These are phyloP conservation scores for Colletotrichum sublineola DNA, from an alignment of 2,329 filamentous ascomycete genomes.

Conservation along the genomic window DNA sequence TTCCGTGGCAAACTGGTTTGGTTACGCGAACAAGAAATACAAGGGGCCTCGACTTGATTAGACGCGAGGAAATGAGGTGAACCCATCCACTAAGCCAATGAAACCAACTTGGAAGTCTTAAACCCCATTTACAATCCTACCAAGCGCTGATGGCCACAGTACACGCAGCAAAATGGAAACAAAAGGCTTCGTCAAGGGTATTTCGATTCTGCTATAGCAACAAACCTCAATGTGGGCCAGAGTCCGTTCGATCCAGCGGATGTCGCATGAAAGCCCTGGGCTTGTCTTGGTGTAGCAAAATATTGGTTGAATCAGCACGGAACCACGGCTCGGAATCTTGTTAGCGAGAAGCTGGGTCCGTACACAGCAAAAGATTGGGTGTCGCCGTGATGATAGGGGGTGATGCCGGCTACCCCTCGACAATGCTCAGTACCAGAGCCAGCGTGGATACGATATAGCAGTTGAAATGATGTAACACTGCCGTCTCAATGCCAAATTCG, in stretches of 20 bases:
- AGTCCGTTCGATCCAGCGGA: conserved; percentile 50
- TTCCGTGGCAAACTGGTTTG: conserved; percentile 18
- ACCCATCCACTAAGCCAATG: too few species aligned
- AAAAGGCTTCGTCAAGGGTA: conserved; percentile 51
- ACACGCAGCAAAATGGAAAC: conserved; percentile 45
- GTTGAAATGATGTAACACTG: not conserved
- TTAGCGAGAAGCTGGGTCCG: not conserved
- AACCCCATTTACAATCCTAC: not conserved
- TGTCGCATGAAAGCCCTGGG: conserved; percentile 50
- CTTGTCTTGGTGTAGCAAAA: conserved; percentile 45
- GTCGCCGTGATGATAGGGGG: conserved; percentile 12
- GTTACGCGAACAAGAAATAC: conserved; percentile 19
- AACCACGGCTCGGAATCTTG: conserved; percentile 48
- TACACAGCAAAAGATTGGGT: conserved; percentile 4
- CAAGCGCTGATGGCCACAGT: conserved; percentile 50
- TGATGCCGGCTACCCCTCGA: conserved; percentile 10
- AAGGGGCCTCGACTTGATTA: not conserved
- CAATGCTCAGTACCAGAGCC: not conserved
- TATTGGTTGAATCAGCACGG: conserved; percentile 50
- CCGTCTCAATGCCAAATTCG: not conserved
- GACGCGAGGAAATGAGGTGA: too few species aligned
- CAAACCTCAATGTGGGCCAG: conserved; percentile 46
- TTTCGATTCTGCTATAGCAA: conserved; percentile 54
- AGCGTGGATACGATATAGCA: not conserved
- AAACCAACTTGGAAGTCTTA: not conserved